Evolutionary conservation across 805 yeast species (phyloP).

Genomic region (Lipomyces lipofer): DNA sequence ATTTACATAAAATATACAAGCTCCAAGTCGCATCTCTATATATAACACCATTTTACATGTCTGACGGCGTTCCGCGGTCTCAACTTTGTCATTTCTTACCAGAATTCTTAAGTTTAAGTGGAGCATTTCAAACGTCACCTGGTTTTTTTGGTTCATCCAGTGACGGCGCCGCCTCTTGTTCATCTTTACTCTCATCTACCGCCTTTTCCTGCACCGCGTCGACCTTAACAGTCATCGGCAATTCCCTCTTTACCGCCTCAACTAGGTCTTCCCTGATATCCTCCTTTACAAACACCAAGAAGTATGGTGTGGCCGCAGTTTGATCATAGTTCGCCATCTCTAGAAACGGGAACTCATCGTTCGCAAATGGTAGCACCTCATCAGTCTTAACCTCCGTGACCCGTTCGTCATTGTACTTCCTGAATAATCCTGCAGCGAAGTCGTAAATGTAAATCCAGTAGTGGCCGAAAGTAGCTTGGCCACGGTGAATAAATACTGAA

Average conservation of each 20-base stretch:
- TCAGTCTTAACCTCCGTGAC: conserved; percentile 72
- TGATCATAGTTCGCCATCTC: conserved; percentile 46
- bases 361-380: conserved; percentile 55
- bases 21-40: too few relatives aligned
- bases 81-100: too few relatives aligned
- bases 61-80: too few relatives aligned
- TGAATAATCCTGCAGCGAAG: conserved; percentile 61
- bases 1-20: too few relatives aligned
- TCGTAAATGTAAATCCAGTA: conserved; percentile 95
- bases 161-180: too few relatives aligned
- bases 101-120: too few relatives aligned
- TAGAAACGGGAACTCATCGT: conserved; percentile 45
- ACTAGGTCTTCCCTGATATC: conserved; percentile 38
- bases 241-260: conserved; percentile 20
- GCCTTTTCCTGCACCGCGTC: not conserved
- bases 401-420: conserved; percentile 93
- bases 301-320: conserved; percentile 86
- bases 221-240: too few relatives aligned
- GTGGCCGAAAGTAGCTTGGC: conserved; percentile 95
- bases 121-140: too few relatives aligned
- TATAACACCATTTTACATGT: too few relatives aligned
- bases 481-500: conserved; percentile 92
- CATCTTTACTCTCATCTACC: not conserved
- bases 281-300: conserved; percentile 76
- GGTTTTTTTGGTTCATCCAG: too few relatives aligned